Base-by-base conservation (phyloP, 345 rosid species). In the Mercurialis annua region DNA sequence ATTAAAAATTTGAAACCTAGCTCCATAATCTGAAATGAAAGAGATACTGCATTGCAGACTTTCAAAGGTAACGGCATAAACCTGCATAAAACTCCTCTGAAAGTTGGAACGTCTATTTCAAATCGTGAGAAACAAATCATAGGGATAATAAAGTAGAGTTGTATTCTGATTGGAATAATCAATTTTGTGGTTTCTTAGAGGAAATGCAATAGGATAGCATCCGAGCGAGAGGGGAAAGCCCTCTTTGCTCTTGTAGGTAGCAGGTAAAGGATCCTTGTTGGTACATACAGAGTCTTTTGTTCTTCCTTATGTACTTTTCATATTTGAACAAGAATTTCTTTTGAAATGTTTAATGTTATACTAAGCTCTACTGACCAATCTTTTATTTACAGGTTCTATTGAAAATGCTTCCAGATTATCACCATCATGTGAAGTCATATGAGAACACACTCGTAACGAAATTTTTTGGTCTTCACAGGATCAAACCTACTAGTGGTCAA, bases 391-490 rank as follows among this genome's bases (percentile, higher is more conserved):
- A 94, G 99, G 99, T 94, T 74, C 95, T 94, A 66, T 71, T 94
- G 75, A 78, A 87, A 80, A 94, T 94, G 99, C 96, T 91, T 81
- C 97, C 99, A n/a, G 82, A 81, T 67, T 94, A 91, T 76, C 97
- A 91, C 78, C 76, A 87, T 82, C 99, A 94, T 71, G 99, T 94
- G 77, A 85, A 81, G 74, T 76, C 90, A 11, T 86, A 89, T 75
- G 97, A 94, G 72, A 94, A 94, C 74, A 94, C 97, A 0, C 99
- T 94, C 74, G 80, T 94, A 62, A 94, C 99, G 52, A 94, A 94
- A 71, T 91, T 94, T 81, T 94, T 94, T 83, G 99, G 99, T 69
- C 96, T 94, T 78, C 97, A 94, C 82, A 86, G 95, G 85, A 94
- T 94, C 78, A 94, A 89, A 81, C 99, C 99, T 68, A 83, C 95